Conservation (phyloP, 352 stramenopile genomes). For the Phytophthora podocarpi region DNA sequence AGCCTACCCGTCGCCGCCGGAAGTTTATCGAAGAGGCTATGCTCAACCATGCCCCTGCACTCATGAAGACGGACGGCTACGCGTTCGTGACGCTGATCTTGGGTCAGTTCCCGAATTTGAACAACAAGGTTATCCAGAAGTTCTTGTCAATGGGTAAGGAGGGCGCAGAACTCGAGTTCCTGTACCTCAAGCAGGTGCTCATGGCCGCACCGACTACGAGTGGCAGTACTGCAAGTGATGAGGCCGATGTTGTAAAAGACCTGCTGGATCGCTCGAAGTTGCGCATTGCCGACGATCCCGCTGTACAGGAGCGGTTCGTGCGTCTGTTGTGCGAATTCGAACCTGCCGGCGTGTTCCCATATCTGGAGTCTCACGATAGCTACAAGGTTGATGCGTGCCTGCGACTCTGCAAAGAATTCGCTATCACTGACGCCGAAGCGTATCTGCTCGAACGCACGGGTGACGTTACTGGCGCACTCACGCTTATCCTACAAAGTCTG, state of each 20-base stretch:
- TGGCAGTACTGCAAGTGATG: slow-evolving; percentile 51
- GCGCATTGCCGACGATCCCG: slow-evolving; percentile 79
- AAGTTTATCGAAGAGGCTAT: slow-evolving; percentile 84
- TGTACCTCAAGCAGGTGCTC: slow-evolving; percentile 83
- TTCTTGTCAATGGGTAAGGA: slow-evolving; percentile 84
- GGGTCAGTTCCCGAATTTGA: slow-evolving; percentile 86
- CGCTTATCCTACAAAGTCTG: slow-evolving; percentile 92
- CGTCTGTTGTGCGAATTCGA: slow-evolving; percentile 81
- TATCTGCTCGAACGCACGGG: slow-evolving; percentile 94
- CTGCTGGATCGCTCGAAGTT: slow-evolving; percentile 83
- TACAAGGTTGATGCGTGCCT: slow-evolving; percentile 89
- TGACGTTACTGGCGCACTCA: slow-evolving; percentile 92
- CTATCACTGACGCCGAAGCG: slow-evolving; percentile 87
- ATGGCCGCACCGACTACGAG: slow-evolving; percentile 60
- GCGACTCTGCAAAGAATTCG: slow-evolving; percentile 85
- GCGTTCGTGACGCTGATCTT: slow-evolving; percentile 88
- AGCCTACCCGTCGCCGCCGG: slow-evolving; percentile 46
- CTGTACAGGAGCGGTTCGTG: slow-evolving; percentile 86
- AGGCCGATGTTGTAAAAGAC: slow-evolving; percentile 80
- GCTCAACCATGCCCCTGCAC: slow-evolving; percentile 66
- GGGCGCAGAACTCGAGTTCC: slow-evolving; percentile 79
- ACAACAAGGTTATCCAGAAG: slow-evolving; percentile 86
- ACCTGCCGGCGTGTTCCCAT: slow-evolving; percentile 75
- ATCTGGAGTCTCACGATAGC: slow-evolving; percentile 84
- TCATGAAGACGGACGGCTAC: slow-evolving; percentile 91